phyloP scores from a whole-genome alignment of 345 rosid genomes.

The Acer negundo region DNA sequence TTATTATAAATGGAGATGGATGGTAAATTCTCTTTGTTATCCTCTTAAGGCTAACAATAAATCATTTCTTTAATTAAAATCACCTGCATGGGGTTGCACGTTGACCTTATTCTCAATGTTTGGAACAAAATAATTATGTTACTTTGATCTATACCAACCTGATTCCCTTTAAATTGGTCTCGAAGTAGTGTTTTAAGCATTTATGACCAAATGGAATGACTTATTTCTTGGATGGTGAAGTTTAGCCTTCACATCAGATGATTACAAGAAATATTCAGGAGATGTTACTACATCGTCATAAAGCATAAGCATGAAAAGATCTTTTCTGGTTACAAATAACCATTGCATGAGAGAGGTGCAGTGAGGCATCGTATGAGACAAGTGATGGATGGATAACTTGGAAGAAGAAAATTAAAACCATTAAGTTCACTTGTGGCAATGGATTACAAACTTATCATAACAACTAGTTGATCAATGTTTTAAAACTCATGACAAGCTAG shows the following conservation, averaged over 20 bases:
- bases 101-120: not conserved
- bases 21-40: not conserved
- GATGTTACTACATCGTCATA: too few species aligned
- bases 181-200: not conserved
- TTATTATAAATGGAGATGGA: not conserved
- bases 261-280: not conserved
- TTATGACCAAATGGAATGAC: not conserved
- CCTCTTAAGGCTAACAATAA: not conserved
- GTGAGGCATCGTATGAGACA: not conserved
- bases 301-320: not conserved
- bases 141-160: not conserved
- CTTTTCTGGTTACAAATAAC: not conserved
- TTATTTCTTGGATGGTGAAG: not conserved
- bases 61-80: not conserved
- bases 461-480: not conserved
- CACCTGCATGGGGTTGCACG: not conserved
- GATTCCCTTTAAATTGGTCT: not conserved
- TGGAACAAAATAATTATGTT: not conserved
- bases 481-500: not conserved
- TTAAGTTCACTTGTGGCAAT: conserved; percentile 7
- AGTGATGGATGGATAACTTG: not conserved
- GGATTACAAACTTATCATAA: not conserved
- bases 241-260: not conserved
- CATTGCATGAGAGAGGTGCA: not conserved
- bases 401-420: not conserved